phyloP scores from a whole-genome alignment of 1,284 basidiomycete species.

The Takashimella tepidaria region DNA sequence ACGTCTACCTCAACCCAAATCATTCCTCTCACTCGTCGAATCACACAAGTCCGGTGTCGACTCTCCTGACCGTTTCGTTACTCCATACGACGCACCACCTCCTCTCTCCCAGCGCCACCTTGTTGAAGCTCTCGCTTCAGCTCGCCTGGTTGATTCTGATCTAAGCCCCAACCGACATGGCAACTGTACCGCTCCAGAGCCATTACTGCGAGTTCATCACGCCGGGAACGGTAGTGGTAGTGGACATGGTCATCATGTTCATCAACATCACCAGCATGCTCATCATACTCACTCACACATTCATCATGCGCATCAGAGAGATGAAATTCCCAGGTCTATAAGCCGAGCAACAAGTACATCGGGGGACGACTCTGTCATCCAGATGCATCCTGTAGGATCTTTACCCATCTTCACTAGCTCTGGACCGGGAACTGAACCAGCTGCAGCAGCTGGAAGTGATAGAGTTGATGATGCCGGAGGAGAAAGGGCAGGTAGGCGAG shows the following conservation, averaged over 20 bases:
- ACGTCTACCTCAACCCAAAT: constrained; percentile 8
- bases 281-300: too few relatives aligned
- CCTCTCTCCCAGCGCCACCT: constrained; percentile 51
- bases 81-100: constrained; percentile 59
- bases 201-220: too few relatives aligned
- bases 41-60: constrained; percentile 54
- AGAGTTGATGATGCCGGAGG: background rate
- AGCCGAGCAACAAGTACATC: background rate
- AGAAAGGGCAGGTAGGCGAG: too few relatives aligned
- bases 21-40: constrained; percentile 3
- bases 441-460: too few relatives aligned
- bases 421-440: too few relatives aligned
- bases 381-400: background rate
- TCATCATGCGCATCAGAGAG: too few relatives aligned
- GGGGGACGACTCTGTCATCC: background rate
- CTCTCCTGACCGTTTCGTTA: constrained; percentile 69
- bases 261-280: too few relatives aligned
- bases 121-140: constrained; percentile 29
- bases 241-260: too few relatives aligned
- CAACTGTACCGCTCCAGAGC: background rate
- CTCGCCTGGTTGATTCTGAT: background rate
- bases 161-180: background rate
- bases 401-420: background rate
- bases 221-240: too few relatives aligned
- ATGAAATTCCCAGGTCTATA: too few relatives aligned